These are phyloP conservation scores for Lachnum nothofagi DNA, from an alignment of 2,329 filamentous ascomycete species.

Conservation along the genomic window DNA sequence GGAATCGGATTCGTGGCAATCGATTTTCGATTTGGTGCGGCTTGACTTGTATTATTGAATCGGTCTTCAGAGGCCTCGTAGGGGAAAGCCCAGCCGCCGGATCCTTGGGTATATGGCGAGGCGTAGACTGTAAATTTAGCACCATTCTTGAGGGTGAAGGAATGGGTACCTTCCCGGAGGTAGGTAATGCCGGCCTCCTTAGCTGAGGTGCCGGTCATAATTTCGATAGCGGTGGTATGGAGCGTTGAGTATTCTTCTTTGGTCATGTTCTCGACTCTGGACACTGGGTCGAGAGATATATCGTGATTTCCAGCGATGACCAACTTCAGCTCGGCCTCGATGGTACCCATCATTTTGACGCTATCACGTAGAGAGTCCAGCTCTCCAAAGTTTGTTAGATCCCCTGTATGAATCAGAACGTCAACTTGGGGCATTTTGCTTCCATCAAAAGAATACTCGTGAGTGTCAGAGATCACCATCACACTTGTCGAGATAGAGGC, in stretches of 20 bases:
- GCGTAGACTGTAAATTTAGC: constrained; percentile 25
- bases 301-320: constrained; percentile 62
- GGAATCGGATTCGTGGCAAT: constrained; percentile 17
- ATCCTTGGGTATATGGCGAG: constrained; percentile 26
- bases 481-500: constrained; percentile 15
- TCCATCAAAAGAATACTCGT: constrained; percentile 18
- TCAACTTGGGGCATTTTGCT: constrained; percentile 27
- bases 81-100: constrained; percentile 22
- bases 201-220: constrained; percentile 14
- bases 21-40: constrained; percentile 12
- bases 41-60: no score
- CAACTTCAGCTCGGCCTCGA: constrained; percentile 53
- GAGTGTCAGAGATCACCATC: constrained; percentile 26
- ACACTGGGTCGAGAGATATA: constrained; percentile 44
- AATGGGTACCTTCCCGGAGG: constrained; percentile 25
- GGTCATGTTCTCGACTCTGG: constrained; percentile 20
- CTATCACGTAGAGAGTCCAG: constrained; percentile 25
- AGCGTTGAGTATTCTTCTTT: constrained; percentile 13
- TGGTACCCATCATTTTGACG: constrained; percentile 28
- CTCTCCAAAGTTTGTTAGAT: constrained; percentile 33
- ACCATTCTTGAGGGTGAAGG: constrained; percentile 23
- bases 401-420: constrained; percentile 37
- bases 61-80: no score
- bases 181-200: constrained; percentile 20
- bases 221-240: constrained; percentile 7